Percentiles rank a stretch among this genome's conserved stretches.
phyloP scores from a whole-genome alignment of 805 yeast genomes.

The Hagleromyces aurorensis region DNA sequence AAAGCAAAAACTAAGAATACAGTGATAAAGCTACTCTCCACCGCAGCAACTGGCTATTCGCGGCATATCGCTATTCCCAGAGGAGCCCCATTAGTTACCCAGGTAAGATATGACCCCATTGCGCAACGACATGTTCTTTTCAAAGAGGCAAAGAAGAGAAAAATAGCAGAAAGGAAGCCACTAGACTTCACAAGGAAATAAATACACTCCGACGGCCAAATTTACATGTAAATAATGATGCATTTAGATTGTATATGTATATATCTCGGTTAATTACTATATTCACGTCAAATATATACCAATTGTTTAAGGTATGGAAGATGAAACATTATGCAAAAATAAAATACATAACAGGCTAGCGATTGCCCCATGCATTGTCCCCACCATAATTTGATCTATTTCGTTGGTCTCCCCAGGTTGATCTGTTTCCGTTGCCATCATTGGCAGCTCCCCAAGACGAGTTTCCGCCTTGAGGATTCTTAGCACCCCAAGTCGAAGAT shows the following conservation, averaged over 20 bases:
- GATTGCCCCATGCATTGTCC: slow-evolving; percentile 30
- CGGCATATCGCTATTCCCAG: slow-evolving; percentile 77
- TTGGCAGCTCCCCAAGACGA: slow-evolving; percentile 38
- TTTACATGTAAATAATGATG: too few species aligned
- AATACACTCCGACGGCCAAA: too few species aligned
- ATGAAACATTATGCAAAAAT: slow-evolving; percentile 1
- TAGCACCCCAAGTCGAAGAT: slow-evolving; percentile 37
- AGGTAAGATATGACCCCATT: slow-evolving; percentile 79
- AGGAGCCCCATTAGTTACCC: slow-evolving; percentile 68
- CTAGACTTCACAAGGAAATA: slow-evolving; percentile 40
- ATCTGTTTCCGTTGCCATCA: slow-evolving; percentile 26
- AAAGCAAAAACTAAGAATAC: slow-evolving; percentile 71
- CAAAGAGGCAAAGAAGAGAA: slow-evolving; percentile 82
- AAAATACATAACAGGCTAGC: slow-evolving; percentile 6
- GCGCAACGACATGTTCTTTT: slow-evolving; percentile 89
- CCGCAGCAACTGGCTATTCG: slow-evolving; percentile 85
- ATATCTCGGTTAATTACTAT: too few species aligned
- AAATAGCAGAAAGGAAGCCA: slow-evolving; percentile 48
- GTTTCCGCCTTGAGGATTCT: slow-evolving; percentile 33
- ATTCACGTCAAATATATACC: too few species aligned
- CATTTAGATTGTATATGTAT: too few species aligned
- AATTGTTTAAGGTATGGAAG: too few species aligned
- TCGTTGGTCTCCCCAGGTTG: slow-evolving; percentile 35
- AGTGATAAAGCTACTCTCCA: slow-evolving; percentile 75
- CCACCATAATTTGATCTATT: slow-evolving; percentile 23